Evolutionary conservation across 306 rosid species (phyloP).

Genomic region (Vigna mungo): DNA sequence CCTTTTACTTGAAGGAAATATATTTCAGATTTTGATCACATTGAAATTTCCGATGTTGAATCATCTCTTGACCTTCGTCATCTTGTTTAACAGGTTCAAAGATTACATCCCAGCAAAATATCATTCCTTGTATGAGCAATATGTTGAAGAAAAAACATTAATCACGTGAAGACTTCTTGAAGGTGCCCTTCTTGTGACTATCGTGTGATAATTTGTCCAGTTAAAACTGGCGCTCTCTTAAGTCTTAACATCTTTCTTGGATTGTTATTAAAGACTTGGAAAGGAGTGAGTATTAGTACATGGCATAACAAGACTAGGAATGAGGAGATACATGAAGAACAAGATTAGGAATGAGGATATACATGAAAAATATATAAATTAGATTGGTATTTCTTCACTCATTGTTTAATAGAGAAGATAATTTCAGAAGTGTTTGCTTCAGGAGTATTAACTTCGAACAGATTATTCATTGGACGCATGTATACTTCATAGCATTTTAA

Average conservation of each 20-base stretch:
- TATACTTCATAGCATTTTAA: background rate
- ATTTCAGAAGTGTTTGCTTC: conserved; percentile 29
- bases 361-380: conserved; percentile 19
- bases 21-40: conserved; percentile 18
- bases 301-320: conserved; percentile 33
- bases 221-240: conserved; percentile 40
- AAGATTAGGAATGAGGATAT: conserved; percentile 16
- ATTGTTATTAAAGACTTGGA: conserved; percentile 33
- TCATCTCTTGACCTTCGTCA: conserved; percentile 34
- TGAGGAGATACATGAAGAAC: conserved; percentile 4
- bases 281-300: conserved; percentile 34
- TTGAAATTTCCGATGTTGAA: conserved; percentile 34
- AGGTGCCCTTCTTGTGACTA: conserved; percentile 25
- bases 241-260: conserved; percentile 36
- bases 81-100: conserved; percentile 75
- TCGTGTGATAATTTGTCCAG: conserved; percentile 24
- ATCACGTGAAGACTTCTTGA: conserved; percentile 9
- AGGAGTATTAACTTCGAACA: conserved; percentile 24
- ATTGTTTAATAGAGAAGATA: conserved; percentile 10
- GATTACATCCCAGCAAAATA: conserved; percentile 82
- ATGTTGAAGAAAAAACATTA: conserved; percentile 52
- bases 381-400: conserved; percentile 11
- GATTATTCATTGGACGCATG: background rate
- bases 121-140: conserved; percentile 78
- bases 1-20: conserved; percentile 7